phyloP scores from a whole-genome alignment of 257 asterid genomes.

The Lycium ferocissimum region DNA sequence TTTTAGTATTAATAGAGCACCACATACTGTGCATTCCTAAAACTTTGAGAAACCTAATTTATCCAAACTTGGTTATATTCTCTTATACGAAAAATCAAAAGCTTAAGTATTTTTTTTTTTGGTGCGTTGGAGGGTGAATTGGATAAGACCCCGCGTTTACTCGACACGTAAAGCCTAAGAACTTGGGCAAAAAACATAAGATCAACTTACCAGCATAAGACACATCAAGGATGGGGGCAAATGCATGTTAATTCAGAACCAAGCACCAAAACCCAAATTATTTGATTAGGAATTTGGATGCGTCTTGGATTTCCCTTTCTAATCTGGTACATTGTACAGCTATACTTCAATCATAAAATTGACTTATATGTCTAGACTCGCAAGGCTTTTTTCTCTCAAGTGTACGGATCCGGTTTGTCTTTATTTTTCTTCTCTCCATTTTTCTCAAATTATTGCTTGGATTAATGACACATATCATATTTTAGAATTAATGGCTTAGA shows the following conservation, averaged over 20 bases:
- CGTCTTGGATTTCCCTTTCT: conserved; percentile 25
- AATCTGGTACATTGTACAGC: conserved; percentile 47
- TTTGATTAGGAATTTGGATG: conserved; percentile 12
- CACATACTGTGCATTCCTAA: not conserved
- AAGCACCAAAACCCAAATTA: not conserved
- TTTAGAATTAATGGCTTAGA: no score
- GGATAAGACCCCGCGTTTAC: not conserved
- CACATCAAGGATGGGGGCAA: not conserved
- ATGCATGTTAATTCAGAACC: not conserved
- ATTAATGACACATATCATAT: no score
- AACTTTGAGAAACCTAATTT: not conserved
- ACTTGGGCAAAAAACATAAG: no score
- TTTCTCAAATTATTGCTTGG: no score
- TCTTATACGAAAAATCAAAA: not conserved
- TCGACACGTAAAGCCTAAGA: not conserved
- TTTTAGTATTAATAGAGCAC: not conserved
- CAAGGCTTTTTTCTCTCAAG: conserved; percentile 3
- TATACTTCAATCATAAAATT: conserved; percentile 26
- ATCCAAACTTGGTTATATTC: not conserved
- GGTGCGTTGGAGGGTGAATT: not conserved
- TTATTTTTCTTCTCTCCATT: no score
- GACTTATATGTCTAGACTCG: conserved; percentile 31
- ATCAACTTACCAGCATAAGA: no score
- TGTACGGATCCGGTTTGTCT: not conserved
- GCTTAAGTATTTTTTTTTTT: not conserved